Conservation (phyloP, 192 early-diverging fungal species). For the Backusella sp. region DNA sequence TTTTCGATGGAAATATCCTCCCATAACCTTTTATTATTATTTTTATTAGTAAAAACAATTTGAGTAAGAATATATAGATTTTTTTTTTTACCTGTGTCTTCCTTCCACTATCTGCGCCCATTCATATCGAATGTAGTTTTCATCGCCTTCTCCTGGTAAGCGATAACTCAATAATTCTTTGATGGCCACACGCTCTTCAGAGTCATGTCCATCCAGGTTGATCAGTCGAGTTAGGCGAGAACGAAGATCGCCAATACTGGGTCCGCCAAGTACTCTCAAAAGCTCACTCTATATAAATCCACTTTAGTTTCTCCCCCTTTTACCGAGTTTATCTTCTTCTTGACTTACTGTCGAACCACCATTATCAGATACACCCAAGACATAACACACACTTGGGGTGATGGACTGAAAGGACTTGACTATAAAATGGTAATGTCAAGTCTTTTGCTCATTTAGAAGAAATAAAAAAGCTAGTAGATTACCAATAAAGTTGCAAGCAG, state of each 20-base stretch:
- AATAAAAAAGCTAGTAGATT: neutral
- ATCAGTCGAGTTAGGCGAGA: conserved; percentile 65
- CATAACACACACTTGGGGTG: conserved; percentile 63
- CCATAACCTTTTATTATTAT: conserved; percentile 40
- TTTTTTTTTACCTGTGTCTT: conserved; percentile 50
- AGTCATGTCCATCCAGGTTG: conserved; percentile 49
- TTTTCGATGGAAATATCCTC: conserved; percentile 50
- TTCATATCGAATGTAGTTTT: conserved; percentile 61
- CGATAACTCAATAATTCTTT: conserved; percentile 69
- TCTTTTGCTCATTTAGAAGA: no score
- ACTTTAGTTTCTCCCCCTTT: neutral
- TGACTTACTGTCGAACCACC: conserved; percentile 52
- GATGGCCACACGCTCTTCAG: conserved; percentile 59
- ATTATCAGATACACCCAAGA: conserved; percentile 75
- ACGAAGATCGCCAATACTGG: conserved; percentile 73
- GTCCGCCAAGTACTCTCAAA: conserved; percentile 70
- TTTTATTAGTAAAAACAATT: neutral
- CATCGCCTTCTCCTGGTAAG: conserved; percentile 54
- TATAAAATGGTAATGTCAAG: neutral
- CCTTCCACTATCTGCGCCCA: conserved; percentile 76
- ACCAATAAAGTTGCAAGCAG: conserved; percentile 69
- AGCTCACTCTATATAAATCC: conserved; percentile 53
- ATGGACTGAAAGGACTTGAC: conserved; percentile 54
- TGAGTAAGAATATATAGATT: no score
- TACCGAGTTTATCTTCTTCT: neutral